These are phyloP conservation scores for Aspergillus hancockii DNA, from an alignment of 495 filamentous ascomycete genomes.

Conservation along the genomic window DNA sequence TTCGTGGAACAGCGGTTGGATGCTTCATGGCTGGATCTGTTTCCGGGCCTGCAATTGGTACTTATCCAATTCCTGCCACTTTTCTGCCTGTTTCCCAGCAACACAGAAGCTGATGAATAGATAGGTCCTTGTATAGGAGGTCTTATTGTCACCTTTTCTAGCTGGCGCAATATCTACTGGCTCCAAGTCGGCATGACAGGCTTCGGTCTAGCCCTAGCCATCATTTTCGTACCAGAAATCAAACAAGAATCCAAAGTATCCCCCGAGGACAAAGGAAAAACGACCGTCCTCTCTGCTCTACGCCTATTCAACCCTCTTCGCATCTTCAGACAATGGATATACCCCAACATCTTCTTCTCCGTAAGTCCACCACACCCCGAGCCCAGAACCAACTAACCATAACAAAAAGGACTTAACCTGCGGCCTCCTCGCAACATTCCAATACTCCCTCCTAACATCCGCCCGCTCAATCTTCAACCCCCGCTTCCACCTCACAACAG, in stretches of 20 bases:
- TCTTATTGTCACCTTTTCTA: slow-evolving; percentile 56
- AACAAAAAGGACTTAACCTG: slow-evolving; percentile 56
- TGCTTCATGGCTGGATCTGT: slow-evolving; percentile 57
- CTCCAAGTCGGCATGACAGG: slow-evolving; percentile 53
- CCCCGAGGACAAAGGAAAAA: slow-evolving; percentile 1
- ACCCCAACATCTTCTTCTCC: slow-evolving; percentile 44
- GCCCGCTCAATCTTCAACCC: slow-evolving; percentile 75
- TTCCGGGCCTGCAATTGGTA: slow-evolving; percentile 58
- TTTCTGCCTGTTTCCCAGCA: not conserved
- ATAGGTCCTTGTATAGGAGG: slow-evolving; percentile 48
- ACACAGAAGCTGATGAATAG: slow-evolving; percentile 5
- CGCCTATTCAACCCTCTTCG: slow-evolving; percentile 42
- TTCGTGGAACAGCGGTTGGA: slow-evolving; percentile 56
- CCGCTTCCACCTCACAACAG: slow-evolving; percentile 66
- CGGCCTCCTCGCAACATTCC: slow-evolving; percentile 65
- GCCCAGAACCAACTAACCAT: not conserved
- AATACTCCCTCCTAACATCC: slow-evolving; percentile 71
- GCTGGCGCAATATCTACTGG: slow-evolving; percentile 62
- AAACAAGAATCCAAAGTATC: slow-evolving; percentile 15
- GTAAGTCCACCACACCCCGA: slow-evolving; percentile 24
- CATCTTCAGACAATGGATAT: slow-evolving; percentile 36
- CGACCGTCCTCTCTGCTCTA: slow-evolving; percentile 12
- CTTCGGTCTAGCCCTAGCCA: slow-evolving; percentile 37
- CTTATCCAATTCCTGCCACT: slow-evolving; percentile 10
- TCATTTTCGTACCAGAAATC: slow-evolving; percentile 43